Evolutionary conservation across 2,329 filamentous ascomycete genomes (phyloP), one percentile per base, ranked within the genome.

Genomic region (Aspergillus tanneri): DNA sequence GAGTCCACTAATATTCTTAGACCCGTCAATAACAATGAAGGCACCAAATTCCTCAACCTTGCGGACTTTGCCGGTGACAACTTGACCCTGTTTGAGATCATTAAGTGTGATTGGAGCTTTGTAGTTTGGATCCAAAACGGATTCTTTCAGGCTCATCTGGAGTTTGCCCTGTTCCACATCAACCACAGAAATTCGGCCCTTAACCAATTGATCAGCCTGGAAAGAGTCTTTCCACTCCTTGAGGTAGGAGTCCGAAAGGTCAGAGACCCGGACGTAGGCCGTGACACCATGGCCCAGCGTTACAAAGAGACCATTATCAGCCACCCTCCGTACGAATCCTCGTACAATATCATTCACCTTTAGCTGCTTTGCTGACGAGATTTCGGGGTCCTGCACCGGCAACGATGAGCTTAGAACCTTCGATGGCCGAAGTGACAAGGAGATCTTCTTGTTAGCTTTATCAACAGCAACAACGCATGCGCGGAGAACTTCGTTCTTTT

Each of bases 211-310:
- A 61, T 95, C 90, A 39, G 92, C 75, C 61, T 93, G 85, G 72
- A 92, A 96, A 36, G 85, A 77, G 27, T 88, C 83, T 73, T 96
- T 95, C 93, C 93, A 99, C 52, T 97, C 89, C 70, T 97, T 97
- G 61, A 99, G 74, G 67, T 85, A 99, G 6, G 83, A 81, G 66
- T 99, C 93, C 0, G 91, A 96, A 11, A 99, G 78, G 66, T 97
- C 91, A 8, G 87, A 83, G 44, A 97, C 86, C 58, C 88, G 86
- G 39, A 96, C 87, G 61, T 91, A 86, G 1, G 85, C 91, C 41
- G 87, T 88, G 14, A 96, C 79, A 54, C 86, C 83, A 14, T 88
- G 87, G 35, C 91, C 90, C 3, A 99, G 77, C 21, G 85, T 80
- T 38, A 99, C 82, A 61, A 96, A 96, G 2, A 99, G 71, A 44